Evolutionary conservation across 768 basidiomycete genomes (phyloP), one percentile per base, ranked within the genome.

Genomic region (Trametes villosa): DNA sequence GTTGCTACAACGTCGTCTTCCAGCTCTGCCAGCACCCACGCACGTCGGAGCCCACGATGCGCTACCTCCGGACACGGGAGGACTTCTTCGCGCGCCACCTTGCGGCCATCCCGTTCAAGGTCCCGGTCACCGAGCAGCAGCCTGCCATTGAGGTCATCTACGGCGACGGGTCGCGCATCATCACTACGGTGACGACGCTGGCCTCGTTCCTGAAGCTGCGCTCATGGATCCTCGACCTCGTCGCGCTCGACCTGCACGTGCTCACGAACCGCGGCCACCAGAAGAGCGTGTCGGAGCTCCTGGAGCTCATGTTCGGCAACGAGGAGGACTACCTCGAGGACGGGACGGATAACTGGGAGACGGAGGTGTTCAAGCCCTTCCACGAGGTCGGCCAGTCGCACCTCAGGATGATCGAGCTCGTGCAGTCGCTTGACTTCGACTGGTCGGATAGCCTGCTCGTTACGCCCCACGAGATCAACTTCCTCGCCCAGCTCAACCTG

Each of bases 21-120:
- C 91, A 96, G 60, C 83, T 98, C 0, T 96, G 92, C 75, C 81
- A 87, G n/a, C 93, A 98, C 68, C 83, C 89, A 9, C 81, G 84
- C 40, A 96, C 95, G 0, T 91, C 91, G 0, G 86, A 88, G 34
- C 86, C 87, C 56, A 87, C 86, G 5, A 88, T 91, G 75, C 86
- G 93, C 0, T 97, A 96, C 70, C 81, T 97, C 33, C 87, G 92
- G 34, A 92, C 91, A 2, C 81, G 88, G 9, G 91, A 96, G 72
- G 88, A 95, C 68, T 98, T 95, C 77, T 94, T 95, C 68, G 85
- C 86, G 3, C 83, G 91, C 2, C 95, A 97, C 69, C 81, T 96
- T n/a, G 82, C 86, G 7, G 84, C 80, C 12, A 80, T 96, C 29
- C 91, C 94, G 1, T 83, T 87, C 27, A 79, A 81, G 58, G 81